phyloP scores from a whole-genome alignment of 2,329 filamentous ascomycete species.

The Elsinoe perseae region DNA sequence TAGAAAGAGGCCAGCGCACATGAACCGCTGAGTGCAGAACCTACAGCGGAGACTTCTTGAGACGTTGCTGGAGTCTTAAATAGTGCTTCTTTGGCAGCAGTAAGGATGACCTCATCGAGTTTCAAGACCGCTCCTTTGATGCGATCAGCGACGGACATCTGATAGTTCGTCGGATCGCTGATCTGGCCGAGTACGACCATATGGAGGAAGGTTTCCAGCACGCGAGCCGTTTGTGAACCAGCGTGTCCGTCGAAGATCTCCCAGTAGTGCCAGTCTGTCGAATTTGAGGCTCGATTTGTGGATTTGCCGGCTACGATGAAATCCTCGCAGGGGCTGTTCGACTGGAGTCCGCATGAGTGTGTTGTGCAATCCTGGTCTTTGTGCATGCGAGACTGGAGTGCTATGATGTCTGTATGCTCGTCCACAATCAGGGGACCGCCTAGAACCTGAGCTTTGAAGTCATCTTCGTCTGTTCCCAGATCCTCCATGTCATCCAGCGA shows the following conservation, averaged over 20 bases:
- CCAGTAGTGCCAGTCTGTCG: constrained; percentile 29
- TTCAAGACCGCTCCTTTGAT: constrained; percentile 35
- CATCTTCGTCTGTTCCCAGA: neutral
- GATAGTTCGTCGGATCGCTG: constrained; percentile 12
- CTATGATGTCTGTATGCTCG: neutral
- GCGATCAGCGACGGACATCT: constrained; percentile 17
- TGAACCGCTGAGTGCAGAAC: constrained; percentile 46
- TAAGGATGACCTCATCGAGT: constrained; percentile 34
- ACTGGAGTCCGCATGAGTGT: constrained; percentile 3
- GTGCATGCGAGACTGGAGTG: neutral
- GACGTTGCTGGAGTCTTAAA: constrained; percentile 20
- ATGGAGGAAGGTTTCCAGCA: constrained; percentile 24
- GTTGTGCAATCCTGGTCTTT: constrained; percentile 3
- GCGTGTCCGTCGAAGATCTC: constrained; percentile 38
- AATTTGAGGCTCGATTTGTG: neutral
- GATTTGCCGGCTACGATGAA: neutral
- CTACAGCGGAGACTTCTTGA: constrained; percentile 26
- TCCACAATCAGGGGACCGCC: neutral
- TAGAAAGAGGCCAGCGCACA: constrained; percentile 58
- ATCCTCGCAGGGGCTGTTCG: constrained; percentile 17
- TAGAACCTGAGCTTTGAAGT: neutral
- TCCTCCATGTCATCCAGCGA: neutral
- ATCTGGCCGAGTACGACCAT: constrained; percentile 22
- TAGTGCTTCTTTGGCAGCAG: constrained; percentile 21
- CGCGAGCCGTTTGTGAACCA: constrained; percentile 25